These are phyloP conservation scores for Aspergillus heteromorphus DNA, from an alignment of 495 filamentous ascomycete genomes.

Conservation along the genomic window DNA sequence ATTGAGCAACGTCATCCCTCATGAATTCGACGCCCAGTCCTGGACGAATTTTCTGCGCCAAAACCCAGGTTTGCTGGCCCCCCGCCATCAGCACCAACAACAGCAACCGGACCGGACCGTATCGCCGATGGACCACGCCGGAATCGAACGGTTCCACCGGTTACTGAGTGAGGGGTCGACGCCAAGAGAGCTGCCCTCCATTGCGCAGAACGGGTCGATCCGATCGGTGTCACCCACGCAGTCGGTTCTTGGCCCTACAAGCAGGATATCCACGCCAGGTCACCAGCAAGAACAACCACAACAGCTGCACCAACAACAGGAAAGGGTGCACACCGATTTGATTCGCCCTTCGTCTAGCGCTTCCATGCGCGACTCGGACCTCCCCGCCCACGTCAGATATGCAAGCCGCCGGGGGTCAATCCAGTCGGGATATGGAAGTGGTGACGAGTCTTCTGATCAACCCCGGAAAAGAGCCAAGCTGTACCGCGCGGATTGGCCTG, in stretches of 20 bases:
- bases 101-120: conserved; percentile 30
- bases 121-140: conserved; percentile 47
- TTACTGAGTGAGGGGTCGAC: conserved; percentile 43
- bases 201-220: conserved; percentile 24
- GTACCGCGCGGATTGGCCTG: conserved; percentile 61
- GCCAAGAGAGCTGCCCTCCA: conserved; percentile 35
- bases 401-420: conserved; percentile 33
- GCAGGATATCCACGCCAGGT: conserved; percentile 35
- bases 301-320: conserved; percentile 10
- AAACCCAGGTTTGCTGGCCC: conserved; percentile 46
- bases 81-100: conserved; percentile 24
- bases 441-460: conserved; percentile 62
- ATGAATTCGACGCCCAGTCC: conserved; percentile 61
- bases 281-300: conserved; percentile 22
- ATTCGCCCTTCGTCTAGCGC: conserved; percentile 47
- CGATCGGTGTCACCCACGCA: conserved; percentile 35
- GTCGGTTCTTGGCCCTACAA: conserved; percentile 27
- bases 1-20: conserved; percentile 54
- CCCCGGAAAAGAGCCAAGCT: conserved; percentile 68
- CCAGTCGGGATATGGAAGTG: conserved; percentile 58
- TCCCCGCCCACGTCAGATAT: conserved; percentile 24
- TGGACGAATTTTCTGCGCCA: conserved; percentile 63
- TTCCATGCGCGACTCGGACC: conserved; percentile 38
- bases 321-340: conserved; percentile 26
- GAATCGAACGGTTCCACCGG: conserved; percentile 48